Percentiles rank a stretch among this genome's conserved stretches.
phyloP scores from a whole-genome alignment of 2,329 filamentous ascomycete species.

The Colletotrichum agaves region DNA sequence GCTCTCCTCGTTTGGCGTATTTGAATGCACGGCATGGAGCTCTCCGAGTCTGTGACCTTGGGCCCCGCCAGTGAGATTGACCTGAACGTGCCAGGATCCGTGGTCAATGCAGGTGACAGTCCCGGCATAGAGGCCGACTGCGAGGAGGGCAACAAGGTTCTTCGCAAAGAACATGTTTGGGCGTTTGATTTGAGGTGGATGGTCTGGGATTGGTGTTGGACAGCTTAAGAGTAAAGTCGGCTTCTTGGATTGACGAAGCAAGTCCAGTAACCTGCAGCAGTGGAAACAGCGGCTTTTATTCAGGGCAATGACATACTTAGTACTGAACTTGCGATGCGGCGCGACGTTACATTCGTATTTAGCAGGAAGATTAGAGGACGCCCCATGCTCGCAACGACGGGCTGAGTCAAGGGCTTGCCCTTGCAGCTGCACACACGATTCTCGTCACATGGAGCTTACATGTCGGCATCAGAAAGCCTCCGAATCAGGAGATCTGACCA shows the following conservation, averaged over 20 bases:
- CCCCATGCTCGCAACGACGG: background rate
- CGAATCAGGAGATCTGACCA: background rate
- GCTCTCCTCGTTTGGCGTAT: background rate
- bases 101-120: background rate
- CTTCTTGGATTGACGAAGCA: background rate
- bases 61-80: constrained; percentile 3
- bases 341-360: constrained; percentile 15
- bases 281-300: background rate
- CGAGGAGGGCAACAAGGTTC: background rate
- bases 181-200: background rate
- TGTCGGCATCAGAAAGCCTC: background rate
- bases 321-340: background rate
- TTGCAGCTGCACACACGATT: background rate
- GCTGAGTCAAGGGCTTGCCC: background rate
- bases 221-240: background rate
- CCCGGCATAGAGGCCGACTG: background rate
- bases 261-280: background rate
- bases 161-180: background rate
- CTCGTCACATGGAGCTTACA: background rate
- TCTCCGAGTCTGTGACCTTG: constrained; percentile 7
- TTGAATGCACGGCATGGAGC: constrained; percentile 9
- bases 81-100: constrained; percentile 19
- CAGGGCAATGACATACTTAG: background rate
- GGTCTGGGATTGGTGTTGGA: background rate
- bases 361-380: background rate